A percentile compares a stretch with the other conserved stretches of the same genome.
Conservation (phyloP, 805 yeast species). For the Spathaspora passalidarum region DNA sequence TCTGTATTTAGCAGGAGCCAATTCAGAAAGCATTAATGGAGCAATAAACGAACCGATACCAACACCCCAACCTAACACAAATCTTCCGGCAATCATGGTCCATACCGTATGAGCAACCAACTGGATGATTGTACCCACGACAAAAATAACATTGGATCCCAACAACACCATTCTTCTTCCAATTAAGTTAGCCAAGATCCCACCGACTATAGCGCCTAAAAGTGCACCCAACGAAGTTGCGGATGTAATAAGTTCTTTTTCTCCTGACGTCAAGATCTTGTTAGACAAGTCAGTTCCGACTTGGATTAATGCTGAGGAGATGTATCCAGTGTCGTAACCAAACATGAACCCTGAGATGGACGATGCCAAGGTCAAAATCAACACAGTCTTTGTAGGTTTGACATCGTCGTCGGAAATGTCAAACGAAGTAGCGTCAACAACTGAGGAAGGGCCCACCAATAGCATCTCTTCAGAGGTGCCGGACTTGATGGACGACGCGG, state of each 20-base stretch:
- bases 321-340: slow-evolving; percentile 97
- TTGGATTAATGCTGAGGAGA: slow-evolving; percentile 87
- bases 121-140: slow-evolving; percentile 83
- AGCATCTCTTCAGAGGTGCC: not conserved
- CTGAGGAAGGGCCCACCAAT: not conserved
- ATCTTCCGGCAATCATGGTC: slow-evolving; percentile 90
- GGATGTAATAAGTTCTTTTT: slow-evolving; percentile 87
- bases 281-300: slow-evolving; percentile 72
- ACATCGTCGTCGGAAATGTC: slow-evolving; percentile 11
- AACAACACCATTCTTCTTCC: slow-evolving; percentile 86
- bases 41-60: slow-evolving; percentile 93
- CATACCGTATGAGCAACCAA: slow-evolving; percentile 77
- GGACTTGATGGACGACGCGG: slow-evolving; percentile 5
- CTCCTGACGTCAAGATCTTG: slow-evolving; percentile 61
- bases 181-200: slow-evolving; percentile 72
- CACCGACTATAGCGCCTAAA: slow-evolving; percentile 75
- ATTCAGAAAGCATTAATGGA: slow-evolving; percentile 89
- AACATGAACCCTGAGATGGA: slow-evolving; percentile 95
- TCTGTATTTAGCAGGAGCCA: slow-evolving; percentile 88
- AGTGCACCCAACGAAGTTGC: slow-evolving; percentile 95
- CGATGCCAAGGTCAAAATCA: slow-evolving; percentile 67
- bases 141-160: slow-evolving; percentile 77
- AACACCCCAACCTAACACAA: slow-evolving; percentile 94
- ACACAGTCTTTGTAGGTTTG: slow-evolving; percentile 60
- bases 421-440: not conserved